phyloP scores from a whole-genome alignment of 2,329 filamentous ascomycete genomes.

The Verticillium zaregamsianum region DNA sequence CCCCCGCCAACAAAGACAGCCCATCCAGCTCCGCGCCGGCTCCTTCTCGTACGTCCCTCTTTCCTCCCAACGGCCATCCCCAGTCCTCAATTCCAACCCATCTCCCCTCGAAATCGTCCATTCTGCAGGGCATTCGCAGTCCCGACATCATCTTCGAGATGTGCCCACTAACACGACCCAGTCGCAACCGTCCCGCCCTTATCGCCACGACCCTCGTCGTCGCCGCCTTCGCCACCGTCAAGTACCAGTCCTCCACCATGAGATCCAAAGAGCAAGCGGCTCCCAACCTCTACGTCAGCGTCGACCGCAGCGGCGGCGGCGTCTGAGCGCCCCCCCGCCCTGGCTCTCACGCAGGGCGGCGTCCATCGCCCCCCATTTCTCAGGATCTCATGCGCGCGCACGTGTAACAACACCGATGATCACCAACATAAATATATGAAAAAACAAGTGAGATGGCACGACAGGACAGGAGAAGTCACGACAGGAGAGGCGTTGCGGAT shows the following conservation, averaged over 20 bases:
- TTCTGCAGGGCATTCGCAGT: no score
- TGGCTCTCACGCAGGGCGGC: not conserved
- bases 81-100: not conserved
- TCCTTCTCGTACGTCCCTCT: conserved; percentile 16
- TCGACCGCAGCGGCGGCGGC: conserved; percentile 47
- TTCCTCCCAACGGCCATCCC: conserved; percentile 1
- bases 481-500: not conserved
- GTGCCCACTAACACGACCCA: conserved; percentile 10
- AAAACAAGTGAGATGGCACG: not conserved
- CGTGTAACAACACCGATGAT: not conserved
- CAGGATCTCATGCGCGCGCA: not conserved
- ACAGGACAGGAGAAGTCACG: not conserved
- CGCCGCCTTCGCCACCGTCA: conserved; percentile 21
- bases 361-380: not conserved
- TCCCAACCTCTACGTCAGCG: conserved; percentile 42
- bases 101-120: no score
- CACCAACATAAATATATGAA: not conserved
- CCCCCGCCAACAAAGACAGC: not conserved
- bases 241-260: conserved; percentile 30
- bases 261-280: conserved; percentile 35
- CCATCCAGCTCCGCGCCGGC: not conserved
- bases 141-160: no score
- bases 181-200: conserved; percentile 34
- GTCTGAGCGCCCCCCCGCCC: conserved; percentile 21
- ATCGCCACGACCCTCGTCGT: conserved; percentile 26